These are phyloP conservation scores for Fagopyrum homotropicum DNA, from an alignment of 148 eudicot genomes.

Conservation along the genomic window DNA sequence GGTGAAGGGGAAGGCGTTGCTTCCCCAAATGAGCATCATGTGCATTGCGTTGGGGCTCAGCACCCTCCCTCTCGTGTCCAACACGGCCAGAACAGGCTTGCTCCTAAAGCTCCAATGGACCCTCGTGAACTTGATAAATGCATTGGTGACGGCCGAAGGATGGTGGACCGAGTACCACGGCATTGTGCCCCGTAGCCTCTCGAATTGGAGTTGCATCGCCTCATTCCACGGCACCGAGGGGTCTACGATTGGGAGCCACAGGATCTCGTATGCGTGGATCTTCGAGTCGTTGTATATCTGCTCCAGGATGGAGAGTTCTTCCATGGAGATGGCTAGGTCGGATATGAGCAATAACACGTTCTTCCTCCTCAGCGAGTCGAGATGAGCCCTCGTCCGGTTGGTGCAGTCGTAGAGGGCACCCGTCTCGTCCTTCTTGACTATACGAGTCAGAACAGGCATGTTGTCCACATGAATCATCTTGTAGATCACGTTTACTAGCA, in stretches of 20 bases:
- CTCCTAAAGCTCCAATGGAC: slow-evolving; percentile 47
- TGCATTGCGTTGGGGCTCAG: slow-evolving; percentile 60
- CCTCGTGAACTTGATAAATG: slow-evolving; percentile 37
- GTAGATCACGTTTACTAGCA: slow-evolving; percentile 23
- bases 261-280: slow-evolving; percentile 40
- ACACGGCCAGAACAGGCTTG: slow-evolving; percentile 53
- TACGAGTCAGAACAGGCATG: slow-evolving; percentile 41
- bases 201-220: slow-evolving; percentile 26
- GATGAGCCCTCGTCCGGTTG: slow-evolving; percentile 38
- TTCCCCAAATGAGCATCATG: slow-evolving; percentile 84
- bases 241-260: slow-evolving; percentile 64
- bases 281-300: slow-evolving; percentile 50
- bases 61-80: slow-evolving; percentile 53
- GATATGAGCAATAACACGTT: slow-evolving; percentile 59
- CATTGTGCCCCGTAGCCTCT: slow-evolving; percentile 41
- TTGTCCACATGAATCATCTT: slow-evolving; percentile 51
- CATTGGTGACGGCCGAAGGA: slow-evolving; percentile 32
- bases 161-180: slow-evolving; percentile 60
- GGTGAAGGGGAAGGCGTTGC: slow-evolving; percentile 61
- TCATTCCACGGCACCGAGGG: slow-evolving; percentile 36
- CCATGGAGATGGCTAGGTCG: slow-evolving; percentile 45
- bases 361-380: slow-evolving; percentile 45
- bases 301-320: slow-evolving; percentile 55
- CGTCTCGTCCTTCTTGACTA: slow-evolving; percentile 43
- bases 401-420: slow-evolving; percentile 45